Base-by-base conservation (phyloP, 495 filamentous ascomycete genomes). In the Penicillium chermesinum region DNA sequence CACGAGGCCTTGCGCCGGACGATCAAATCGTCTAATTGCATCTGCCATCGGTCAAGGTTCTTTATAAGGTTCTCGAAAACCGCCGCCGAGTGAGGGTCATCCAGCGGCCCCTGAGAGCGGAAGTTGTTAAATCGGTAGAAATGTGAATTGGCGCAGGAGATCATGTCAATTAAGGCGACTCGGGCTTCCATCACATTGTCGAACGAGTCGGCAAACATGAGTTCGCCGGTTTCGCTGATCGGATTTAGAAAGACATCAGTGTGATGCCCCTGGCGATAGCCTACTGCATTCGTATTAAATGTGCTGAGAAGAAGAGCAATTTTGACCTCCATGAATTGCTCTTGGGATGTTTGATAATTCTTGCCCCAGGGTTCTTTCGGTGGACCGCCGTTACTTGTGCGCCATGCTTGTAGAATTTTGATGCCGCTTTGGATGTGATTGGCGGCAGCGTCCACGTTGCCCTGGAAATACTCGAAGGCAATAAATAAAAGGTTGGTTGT, bases 401-500 rank as follows among this genome's bases (percentile, higher is more conserved):
- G 58, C 46, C 40, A 62, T 0, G 34, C 17, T 33, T 52, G 44
- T 2, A 63, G 13, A 3, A 63, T 46, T 7, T 53, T 53, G 35
- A 63, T 57, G 2, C 56, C 54, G 17, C 40, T 44, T 16, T 19
- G 36, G 20, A 59, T 51, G 25, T 59, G 59, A 1, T 14, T 25
- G 7, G 46, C 48, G 9, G 53, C 53, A 1, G 56, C 50, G 1
- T 17, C 13, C 1, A 41, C 19, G 17, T 62, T 52, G 1, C 48
- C 52, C 17, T 48, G 55, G n/a, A 62, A 48, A 25, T 46, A 54
- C 36, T 59, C 55, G n/a, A 62, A 54, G 22, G 46, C 48, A 9
- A 49, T 54, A 38, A 57, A 59, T 2, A 62, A 35, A 2, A 62
- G 46, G 22, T 48, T 54, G 2, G 46, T 44, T 22, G 50, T 53